Percentiles rank a stretch among this genome's conserved stretches.
phyloP scores from a whole-genome alignment of 2,329 filamentous ascomycete species.

The Metarhizium album region DNA sequence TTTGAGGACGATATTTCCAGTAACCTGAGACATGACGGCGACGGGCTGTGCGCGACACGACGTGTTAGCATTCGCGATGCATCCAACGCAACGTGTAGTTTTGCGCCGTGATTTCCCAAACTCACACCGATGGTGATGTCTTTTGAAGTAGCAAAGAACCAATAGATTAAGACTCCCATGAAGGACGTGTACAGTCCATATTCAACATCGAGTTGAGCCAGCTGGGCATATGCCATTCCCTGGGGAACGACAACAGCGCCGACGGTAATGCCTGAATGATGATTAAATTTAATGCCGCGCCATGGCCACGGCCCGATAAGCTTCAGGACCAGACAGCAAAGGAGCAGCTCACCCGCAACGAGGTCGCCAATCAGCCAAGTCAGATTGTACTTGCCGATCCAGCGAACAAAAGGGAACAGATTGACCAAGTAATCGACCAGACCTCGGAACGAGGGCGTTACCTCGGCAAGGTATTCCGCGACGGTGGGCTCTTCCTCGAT shows the following conservation, averaged over 20 bases:
- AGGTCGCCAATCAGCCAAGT: conserved; percentile 36
- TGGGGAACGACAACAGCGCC: conserved; percentile 45
- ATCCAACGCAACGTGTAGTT: background rate
- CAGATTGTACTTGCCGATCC: conserved; percentile 40
- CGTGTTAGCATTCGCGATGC: background rate
- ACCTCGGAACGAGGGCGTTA: conserved; percentile 22
- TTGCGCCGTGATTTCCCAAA: conserved; percentile 9
- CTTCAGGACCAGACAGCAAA: too few relatives aligned
- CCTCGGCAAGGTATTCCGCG: conserved; percentile 28
- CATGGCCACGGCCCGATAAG: too few relatives aligned
- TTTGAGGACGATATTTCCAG: conserved; percentile 35
- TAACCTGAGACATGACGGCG: conserved; percentile 42
- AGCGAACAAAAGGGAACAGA: conserved; percentile 37
- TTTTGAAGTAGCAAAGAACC: conserved; percentile 96
- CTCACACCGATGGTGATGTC: conserved; percentile 74
- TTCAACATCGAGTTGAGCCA: conserved; percentile 36
- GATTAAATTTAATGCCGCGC: background rate
- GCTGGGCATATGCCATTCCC: conserved; percentile 41
- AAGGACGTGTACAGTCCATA: conserved; percentile 64
- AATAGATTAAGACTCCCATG: conserved; percentile 90
- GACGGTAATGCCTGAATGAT: conserved; percentile 28
- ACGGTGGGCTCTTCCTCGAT: conserved; percentile 32
- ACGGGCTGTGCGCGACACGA: conserved; percentile 33
- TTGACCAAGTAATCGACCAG: conserved; percentile 25
- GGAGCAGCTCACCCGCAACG: conserved; percentile 28